These are phyloP conservation scores for Rhizopus delemar DNA, from an alignment of 371 early-diverging fungal species.

Conservation along the genomic window DNA sequence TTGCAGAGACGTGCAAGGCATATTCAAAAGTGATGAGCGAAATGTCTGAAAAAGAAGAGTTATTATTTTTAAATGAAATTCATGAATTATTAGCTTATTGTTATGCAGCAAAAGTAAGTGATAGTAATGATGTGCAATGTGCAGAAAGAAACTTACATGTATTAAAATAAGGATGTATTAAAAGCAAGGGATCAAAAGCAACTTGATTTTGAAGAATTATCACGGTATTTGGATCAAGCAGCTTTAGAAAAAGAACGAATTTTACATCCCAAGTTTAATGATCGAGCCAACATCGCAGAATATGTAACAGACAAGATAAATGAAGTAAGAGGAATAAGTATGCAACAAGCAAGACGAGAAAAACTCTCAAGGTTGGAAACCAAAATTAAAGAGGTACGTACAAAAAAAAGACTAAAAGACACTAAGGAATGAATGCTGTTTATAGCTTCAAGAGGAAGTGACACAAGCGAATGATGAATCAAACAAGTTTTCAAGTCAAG, in stretches of 20 bases:
- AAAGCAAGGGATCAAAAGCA: constrained; percentile 93
- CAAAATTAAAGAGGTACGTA: constrained; percentile 72
- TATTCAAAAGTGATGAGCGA: constrained; percentile 68
- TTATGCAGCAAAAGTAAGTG: constrained; percentile 77
- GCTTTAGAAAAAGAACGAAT: constrained; percentile 63
- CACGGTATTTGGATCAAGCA: constrained; percentile 71
- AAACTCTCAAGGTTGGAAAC: constrained; percentile 70
- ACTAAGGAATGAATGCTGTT: neutral
- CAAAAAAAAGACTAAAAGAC: neutral
- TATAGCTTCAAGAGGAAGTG: constrained; percentile 78
- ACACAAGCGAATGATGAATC: constrained; percentile 68
- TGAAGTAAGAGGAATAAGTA: constrained; percentile 87
- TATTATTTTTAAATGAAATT: constrained; percentile 55
- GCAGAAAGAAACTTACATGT: neutral
- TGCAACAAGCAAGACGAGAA: constrained; percentile 75
- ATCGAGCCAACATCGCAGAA: constrained; percentile 63
- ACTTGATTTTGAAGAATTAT: constrained; percentile 88
- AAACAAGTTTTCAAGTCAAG: constrained; percentile 73
- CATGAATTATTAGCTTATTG: constrained; percentile 89
- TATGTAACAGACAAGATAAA: constrained; percentile 87
- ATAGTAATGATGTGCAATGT: neutral
- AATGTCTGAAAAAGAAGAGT: constrained; percentile 69
- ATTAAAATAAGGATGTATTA: constrained; percentile 58
- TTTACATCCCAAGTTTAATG: constrained; percentile 42
- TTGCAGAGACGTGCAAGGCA: constrained; percentile 69